A percentile compares a stretch with the other conserved stretches of the same genome.
Conservation (phyloP, 169 alveolate genomes). For the Cryptosporidium muris region DNA sequence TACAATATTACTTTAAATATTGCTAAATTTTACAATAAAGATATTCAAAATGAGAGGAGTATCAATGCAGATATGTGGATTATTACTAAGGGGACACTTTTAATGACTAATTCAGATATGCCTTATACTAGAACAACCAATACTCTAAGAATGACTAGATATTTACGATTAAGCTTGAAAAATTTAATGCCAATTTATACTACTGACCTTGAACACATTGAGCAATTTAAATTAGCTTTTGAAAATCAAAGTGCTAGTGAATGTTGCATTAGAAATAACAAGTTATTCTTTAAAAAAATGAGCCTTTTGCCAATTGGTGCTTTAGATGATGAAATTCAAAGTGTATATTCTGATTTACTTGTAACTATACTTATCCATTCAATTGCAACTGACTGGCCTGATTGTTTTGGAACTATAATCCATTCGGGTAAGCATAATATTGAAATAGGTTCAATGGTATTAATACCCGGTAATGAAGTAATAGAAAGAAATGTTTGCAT, state of each 20-base stretch:
- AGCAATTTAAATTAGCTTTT: neutral
- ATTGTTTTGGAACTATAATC: conserved; percentile 13
- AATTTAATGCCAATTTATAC: conserved; percentile 4
- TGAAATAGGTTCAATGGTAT: conserved; percentile 5
- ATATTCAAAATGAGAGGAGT: too few species aligned
- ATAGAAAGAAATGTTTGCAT: neutral
- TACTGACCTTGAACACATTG: conserved; percentile 31
- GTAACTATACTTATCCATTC: conserved; percentile 15
- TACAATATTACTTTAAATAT: too few species aligned
- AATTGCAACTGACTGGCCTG: neutral
- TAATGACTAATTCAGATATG: too few species aligned
- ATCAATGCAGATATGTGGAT: too few species aligned
- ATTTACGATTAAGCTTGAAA: too few species aligned
- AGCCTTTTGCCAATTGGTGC: neutral
- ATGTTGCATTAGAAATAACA: conserved; percentile 35
- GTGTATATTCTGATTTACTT: neutral
- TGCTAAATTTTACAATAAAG: too few species aligned
- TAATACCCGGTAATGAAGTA: neutral
- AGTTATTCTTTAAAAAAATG: conserved; percentile 4
- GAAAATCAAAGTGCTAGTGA: conserved; percentile 24
- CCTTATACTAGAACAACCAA: too few species aligned
- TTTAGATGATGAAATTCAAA: neutral
- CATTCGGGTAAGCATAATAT: neutral
- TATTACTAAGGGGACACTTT: too few species aligned
- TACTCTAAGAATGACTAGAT: too few species aligned